These are phyloP conservation scores for Talaromyces stipitatus DNA, from an alignment of 495 filamentous ascomycete species.

Conservation along the genomic window DNA sequence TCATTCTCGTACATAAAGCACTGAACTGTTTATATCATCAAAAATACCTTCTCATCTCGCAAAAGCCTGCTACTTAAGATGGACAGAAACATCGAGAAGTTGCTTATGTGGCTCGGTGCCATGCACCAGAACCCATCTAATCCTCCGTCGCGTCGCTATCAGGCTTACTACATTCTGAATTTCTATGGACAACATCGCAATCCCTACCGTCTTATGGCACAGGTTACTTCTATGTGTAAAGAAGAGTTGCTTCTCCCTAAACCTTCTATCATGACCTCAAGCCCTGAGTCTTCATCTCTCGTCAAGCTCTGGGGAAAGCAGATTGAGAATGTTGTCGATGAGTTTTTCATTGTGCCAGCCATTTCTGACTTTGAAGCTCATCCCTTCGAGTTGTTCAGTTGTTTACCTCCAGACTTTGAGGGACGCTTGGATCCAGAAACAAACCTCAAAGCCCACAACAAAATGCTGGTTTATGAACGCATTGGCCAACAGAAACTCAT, in stretches of 20 bases:
- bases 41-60: neutral
- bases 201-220: slow-evolving; percentile 15
- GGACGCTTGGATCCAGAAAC: slow-evolving; percentile 1
- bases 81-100: neutral
- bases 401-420: slow-evolving; percentile 10
- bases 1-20: neutral
- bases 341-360: slow-evolving; percentile 9
- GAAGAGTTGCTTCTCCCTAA: slow-evolving; percentile 6
- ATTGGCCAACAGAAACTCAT: slow-evolving; percentile 15
- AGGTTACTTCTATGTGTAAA: slow-evolving; percentile 9
- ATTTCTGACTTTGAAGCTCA: slow-evolving; percentile 17
- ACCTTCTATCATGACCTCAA: slow-evolving; percentile 11
- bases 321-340: slow-evolving; percentile 7
- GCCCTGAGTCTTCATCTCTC: neutral
- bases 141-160: neutral
- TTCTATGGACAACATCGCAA: slow-evolving; percentile 10
- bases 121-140: neutral
- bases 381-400: slow-evolving; percentile 15
- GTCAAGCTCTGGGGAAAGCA: slow-evolving; percentile 9
- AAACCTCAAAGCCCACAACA: slow-evolving; percentile 9
- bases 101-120: neutral
- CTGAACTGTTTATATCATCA: neutral
- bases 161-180: neutral
- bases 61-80: neutral
- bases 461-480: slow-evolving; percentile 11